These are phyloP conservation scores for Fusarium euwallaceae DNA, from an alignment of 2,329 filamentous ascomycete genomes.

Conservation along the genomic window DNA sequence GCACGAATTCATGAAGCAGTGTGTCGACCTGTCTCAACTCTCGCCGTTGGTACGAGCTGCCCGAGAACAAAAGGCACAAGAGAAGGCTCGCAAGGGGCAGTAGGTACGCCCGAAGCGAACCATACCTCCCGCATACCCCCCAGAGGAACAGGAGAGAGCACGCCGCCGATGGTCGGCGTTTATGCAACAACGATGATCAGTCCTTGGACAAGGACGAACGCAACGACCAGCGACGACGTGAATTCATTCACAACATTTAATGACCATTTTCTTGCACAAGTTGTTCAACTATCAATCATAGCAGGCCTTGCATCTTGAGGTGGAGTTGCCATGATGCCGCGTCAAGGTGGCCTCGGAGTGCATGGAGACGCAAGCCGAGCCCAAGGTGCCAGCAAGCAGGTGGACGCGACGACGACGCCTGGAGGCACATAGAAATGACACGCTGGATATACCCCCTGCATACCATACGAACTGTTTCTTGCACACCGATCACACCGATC, in stretches of 20 bases:
- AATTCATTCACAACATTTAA: constrained; percentile 45
- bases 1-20: constrained; percentile 86
- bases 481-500: constrained; percentile 14
- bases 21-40: constrained; percentile 80
- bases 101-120: constrained; percentile 43
- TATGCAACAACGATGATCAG: constrained; percentile 32
- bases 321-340: constrained; percentile 42
- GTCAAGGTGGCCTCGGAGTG: constrained; percentile 35
- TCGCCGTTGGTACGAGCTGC: constrained; percentile 90
- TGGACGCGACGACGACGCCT: constrained; percentile 42
- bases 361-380: constrained; percentile 37
- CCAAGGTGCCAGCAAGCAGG: constrained; percentile 43
- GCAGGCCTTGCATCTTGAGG: constrained; percentile 47
- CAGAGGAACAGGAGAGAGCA: constrained; percentile 26
- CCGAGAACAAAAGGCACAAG: constrained; percentile 85
- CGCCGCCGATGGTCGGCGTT: constrained; percentile 31
- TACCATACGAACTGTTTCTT: constrained; percentile 48
- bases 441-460: constrained; percentile 49
- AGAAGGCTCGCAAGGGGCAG: constrained; percentile 78
- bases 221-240: constrained; percentile 23
- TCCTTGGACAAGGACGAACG: neutral
- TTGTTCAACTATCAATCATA: constrained; percentile 42
- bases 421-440: constrained; percentile 48
- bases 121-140: constrained; percentile 24
- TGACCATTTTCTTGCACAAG: constrained; percentile 45